Evolutionary conservation across 768 basidiomycete genomes (phyloP), one percentile per base, ranked within the genome.

Genomic region (Kwoniella pini): DNA sequence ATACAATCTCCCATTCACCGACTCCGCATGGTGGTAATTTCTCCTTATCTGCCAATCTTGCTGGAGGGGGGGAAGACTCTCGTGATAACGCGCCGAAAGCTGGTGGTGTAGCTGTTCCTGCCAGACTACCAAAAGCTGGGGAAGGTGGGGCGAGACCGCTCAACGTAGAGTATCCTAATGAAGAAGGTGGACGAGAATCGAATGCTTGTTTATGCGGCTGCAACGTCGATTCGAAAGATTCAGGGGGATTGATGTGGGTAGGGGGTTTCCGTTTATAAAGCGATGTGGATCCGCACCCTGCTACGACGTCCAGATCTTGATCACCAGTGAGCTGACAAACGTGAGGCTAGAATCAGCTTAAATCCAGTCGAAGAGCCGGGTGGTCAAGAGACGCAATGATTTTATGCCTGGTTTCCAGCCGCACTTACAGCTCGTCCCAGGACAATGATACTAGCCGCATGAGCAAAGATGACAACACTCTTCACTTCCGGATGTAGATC

Each of bases 391-490:
- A n/a, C n/a, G n/a, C n/a, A n/a, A n/a, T n/a, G n/a, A n/a, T n/a
- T n/a, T n/a, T n/a, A n/a, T n/a, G n/a, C n/a, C n/a, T n/a, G n/a
- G n/a, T n/a, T n/a, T n/a, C n/a, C n/a, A n/a, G n/a, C n/a, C n/a
- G 26, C 44, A 67, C 74, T 67, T 54, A 74, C 74, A 3, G 76
- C 74, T 61, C 77, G 60, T 2, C 78, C 78, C 0, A 79, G 54
- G 2, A 76, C 78, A 56, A 79, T 79, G 1, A 79, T 70, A 43
- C 69, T 70, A n/a, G 76, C 76, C 10, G 77, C 78, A 65, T 79
- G 78, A 15, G 68, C 74, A 46, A 78, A 72, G 7, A 79, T 67
- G n/a, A 71, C 70, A 31, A 79, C 67, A 19, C 65, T 62, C 55
- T 65, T 70, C 15, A 71, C 67, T 0, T 69, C 69, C 3, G 71